Base-by-base conservation (phyloP, 176 grass and related monocot genomes). In the Pharus latifolius region DNA sequence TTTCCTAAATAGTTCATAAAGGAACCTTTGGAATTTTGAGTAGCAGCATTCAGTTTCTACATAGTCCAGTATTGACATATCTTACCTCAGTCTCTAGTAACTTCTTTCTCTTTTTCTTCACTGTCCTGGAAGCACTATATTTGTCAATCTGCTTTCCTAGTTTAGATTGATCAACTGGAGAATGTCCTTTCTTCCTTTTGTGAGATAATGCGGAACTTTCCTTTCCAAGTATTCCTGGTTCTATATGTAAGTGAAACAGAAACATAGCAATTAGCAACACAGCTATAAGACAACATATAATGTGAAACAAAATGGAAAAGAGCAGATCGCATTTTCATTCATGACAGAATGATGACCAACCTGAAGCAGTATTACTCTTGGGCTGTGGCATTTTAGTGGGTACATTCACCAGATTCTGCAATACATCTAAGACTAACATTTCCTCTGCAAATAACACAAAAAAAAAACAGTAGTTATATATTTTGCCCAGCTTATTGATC, bases 381-480 rank as follows among this genome's bases (percentile, higher is more conserved):
- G 76, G 23, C 59, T 63, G 54, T 42, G 61, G 58, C 6, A 3
- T 49, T 63, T 86, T 67, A 53, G 51, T 58, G 53, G 88, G 43
- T 40, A 76, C 67, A 38, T 75, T 75, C 57, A 76, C 80, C 67
- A 91, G 51, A 65, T 43, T 62, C 68, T 84, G 76, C 57, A 91
- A 62, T 58, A 75, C 83, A 60, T 83, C 78, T 76, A 91, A 75
- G 47, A 80, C 76, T 45, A 66, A 69, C 50, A 65, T 58, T 67
- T 91, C 88, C 77, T 80, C 88, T 91, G 80, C 51, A 84, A 46
- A 57, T 40, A 72, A 18, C 56, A 52, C 28, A 34, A 9, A 34
- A 35, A 17, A 49, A 45, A 19, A 74, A 38, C 16, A 54, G 45
- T 56, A 65, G 3, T 31, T 44, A 38, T 34, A 11, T 28, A 30